phyloP scores from a whole-genome alignment of 441 rosid species.

The Gossypium lobatum region DNA sequence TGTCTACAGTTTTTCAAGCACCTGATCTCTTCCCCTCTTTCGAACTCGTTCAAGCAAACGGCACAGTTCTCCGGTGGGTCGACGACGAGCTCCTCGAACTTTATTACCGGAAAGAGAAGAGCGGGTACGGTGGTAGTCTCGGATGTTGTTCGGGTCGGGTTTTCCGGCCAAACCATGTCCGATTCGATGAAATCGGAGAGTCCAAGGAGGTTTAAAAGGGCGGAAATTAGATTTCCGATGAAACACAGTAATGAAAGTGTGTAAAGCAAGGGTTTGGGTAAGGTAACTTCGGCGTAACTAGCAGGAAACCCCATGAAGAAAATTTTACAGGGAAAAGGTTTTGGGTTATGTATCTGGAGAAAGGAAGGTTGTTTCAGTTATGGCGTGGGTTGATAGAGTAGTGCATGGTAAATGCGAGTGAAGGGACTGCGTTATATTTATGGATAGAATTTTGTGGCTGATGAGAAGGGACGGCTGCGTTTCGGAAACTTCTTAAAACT shows the following conservation, averaged over 20 bases:
- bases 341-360: not conserved
- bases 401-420: not conserved
- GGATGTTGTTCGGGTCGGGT: constrained; percentile 16
- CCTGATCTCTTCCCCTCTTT: constrained; percentile 54
- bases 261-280: constrained; percentile 63
- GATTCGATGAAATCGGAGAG: constrained; percentile 75
- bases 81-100: constrained; percentile 40
- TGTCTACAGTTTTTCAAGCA: constrained; percentile 70
- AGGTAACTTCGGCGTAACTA: not conserved
- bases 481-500: not conserved
- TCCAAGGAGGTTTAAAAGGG: constrained; percentile 34
- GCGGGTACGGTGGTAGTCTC: constrained; percentile 23
- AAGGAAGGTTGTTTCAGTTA: not conserved
- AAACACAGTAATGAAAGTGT: constrained; percentile 57
- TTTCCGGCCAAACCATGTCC: constrained; percentile 34
- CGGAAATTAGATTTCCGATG: constrained; percentile 18
- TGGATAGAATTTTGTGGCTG: not conserved
- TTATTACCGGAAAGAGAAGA: constrained; percentile 54
- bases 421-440: not conserved
- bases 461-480: not conserved
- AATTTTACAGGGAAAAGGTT: not conserved
- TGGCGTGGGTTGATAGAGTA: not conserved
- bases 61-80: constrained; percentile 61
- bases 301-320: not conserved
- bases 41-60: constrained; percentile 73